phyloP scores from a whole-genome alignment of 768 basidiomycete genomes.

The Macrolepiota dolichaula region DNA sequence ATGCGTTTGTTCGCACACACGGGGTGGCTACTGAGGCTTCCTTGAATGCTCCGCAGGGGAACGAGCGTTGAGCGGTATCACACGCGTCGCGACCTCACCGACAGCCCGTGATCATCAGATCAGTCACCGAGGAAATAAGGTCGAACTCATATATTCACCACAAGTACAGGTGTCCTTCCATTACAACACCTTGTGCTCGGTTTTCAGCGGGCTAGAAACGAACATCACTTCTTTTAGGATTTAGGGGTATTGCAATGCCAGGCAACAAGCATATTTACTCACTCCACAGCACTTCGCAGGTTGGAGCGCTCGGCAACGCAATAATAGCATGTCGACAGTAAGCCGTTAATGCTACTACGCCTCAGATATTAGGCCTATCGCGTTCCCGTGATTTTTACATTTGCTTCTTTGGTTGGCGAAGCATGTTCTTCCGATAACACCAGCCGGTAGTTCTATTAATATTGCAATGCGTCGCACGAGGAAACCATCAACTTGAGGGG shows the following conservation, averaged over 20 bases:
- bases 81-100: background rate
- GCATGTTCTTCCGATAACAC: too few species aligned
- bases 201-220: background rate
- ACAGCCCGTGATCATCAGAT: background rate
- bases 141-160: background rate
- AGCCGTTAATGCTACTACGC: background rate
- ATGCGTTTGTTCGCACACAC: background rate
- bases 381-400: background rate
- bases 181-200: background rate
- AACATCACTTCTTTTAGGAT: background rate
- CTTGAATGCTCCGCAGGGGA: background rate
- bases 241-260: background rate
- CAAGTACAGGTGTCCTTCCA: background rate
- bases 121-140: background rate
- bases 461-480: background rate
- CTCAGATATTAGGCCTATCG: background rate
- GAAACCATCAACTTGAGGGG: background rate
- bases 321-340: background rate
- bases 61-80: background rate
- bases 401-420: background rate
- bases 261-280: background rate
- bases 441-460: background rate
- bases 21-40: background rate
- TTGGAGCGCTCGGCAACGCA: background rate
- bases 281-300: background rate